Evolutionary conservation across 306 rosid genomes (phyloP), one percentile per base, ranked within the genome.

Genomic region (Pterocarpus macrocarpus): DNA sequence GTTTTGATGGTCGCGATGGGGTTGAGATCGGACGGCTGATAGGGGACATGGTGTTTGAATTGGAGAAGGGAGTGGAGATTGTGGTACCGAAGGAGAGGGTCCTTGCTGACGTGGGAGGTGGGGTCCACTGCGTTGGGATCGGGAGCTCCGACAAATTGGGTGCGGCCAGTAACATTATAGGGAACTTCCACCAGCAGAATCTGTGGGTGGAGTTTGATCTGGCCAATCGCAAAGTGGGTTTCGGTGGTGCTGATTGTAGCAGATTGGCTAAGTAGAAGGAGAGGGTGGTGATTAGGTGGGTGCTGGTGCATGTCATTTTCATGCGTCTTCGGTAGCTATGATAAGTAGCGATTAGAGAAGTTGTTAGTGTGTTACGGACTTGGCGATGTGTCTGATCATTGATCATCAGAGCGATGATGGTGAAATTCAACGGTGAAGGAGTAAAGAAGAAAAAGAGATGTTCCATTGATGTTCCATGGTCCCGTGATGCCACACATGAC

Each of bases 171-270:
- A 95, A 91, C 78, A 90, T 95, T 34, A 88, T 95, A 9, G 99
- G 99, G 0, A 95, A 90, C 62, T 81, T 89, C 22, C 98, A 95
- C 69, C 99, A 95, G 73, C 95, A 89, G 32, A 91, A 90, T 79
- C 70, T 80, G 4, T 95, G 99, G 99, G 96, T 95, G 35, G 99
- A 95, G 58, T 95, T 93, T 69, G 99, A 95, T 85, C 57, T 93
- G 10, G 81, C 76, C 13, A 86, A 85, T 69, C 90, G 88, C 9
- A 89, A 93, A 77, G 79, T 95, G 16, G 99, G 99, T 0, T 90
- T 95, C 8, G 97, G 94, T 71, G 83, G 57, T 64, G 94, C 95
- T 38, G 98, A 87, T 33, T 95, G 99, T 72, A 83, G 89, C 85
- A 81, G 92, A 90, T 76, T 78, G 64, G 79, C 12, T 0, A 30